Evolutionary conservation across 768 basidiomycete genomes (phyloP).

Genomic region (Collybia nuda): DNA sequence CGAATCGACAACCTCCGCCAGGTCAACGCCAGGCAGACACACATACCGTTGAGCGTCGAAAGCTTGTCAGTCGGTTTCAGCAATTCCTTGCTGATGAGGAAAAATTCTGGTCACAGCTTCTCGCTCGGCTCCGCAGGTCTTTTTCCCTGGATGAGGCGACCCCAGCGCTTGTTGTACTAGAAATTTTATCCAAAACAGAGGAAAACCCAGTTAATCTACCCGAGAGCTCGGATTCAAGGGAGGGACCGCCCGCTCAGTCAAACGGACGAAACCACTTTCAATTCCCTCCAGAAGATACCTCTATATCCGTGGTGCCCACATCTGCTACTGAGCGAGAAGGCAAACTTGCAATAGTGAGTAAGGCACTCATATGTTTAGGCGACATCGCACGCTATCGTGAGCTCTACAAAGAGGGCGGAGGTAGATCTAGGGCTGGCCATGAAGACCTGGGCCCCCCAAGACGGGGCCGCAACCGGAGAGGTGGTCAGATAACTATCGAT

Average conservation of each 20-base stretch:
- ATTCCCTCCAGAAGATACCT: conserved; percentile 59
- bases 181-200: conserved; percentile 44
- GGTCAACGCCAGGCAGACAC: conserved; percentile 43
- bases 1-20: conserved; percentile 35
- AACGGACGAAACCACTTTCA: conserved; percentile 56
- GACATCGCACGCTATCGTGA: conserved; percentile 95
- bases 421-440: conserved; percentile 65
- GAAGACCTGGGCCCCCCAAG: conserved; percentile 50
- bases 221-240: conserved; percentile 18
- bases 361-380: conserved; percentile 88
- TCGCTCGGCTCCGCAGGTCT: conserved; percentile 70
- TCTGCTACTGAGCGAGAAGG: conserved; percentile 55
- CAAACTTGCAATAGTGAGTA: conserved; percentile 77
- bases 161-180: conserved; percentile 55
- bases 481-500: conserved; percentile 45
- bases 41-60: conserved; percentile 72
- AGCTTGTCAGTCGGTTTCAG: conserved; percentile 83
- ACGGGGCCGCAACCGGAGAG: conserved; percentile 47
- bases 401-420: conserved; percentile 75
- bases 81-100: conserved; percentile 90
- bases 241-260: conserved; percentile 19
- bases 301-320: conserved; percentile 33
- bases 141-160: conserved; percentile 70
- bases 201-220: conserved; percentile 20
- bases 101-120: conserved; percentile 84